These are phyloP conservation scores for Leccinum obscurum DNA, from an alignment of 768 basidiomycete species.

Conservation along the genomic window DNA sequence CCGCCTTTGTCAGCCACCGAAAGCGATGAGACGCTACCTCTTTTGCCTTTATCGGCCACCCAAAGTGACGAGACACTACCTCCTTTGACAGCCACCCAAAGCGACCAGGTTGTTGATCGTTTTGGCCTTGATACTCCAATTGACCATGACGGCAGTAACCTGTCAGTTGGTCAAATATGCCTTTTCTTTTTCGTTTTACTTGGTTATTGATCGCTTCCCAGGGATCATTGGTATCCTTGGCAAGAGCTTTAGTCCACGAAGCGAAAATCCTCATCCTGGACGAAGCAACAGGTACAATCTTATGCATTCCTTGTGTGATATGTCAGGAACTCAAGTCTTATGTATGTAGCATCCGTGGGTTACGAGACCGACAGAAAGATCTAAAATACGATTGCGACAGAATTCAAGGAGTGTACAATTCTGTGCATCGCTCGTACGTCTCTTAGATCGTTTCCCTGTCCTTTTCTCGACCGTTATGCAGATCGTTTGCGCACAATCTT, in stretches of 20 bases:
- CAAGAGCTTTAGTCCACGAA: constrained; percentile 86
- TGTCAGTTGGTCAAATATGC: constrained; percentile 60
- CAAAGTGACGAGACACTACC: constrained; percentile 37
- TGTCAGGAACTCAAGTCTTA: neutral
- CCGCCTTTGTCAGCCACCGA: constrained; percentile 35
- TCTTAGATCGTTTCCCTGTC: neutral
- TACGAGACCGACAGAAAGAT: constrained; percentile 90
- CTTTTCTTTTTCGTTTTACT: neutral
- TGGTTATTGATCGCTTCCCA: constrained; percentile 42
- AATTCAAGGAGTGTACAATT: constrained; percentile 83
- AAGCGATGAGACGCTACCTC: constrained; percentile 28
- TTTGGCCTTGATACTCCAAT: constrained; percentile 83
- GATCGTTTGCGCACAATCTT: constrained; percentile 88
- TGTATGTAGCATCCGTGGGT: constrained; percentile 69
- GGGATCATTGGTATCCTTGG: constrained; percentile 83
- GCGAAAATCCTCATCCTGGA: constrained; percentile 84
- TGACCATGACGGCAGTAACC: constrained; percentile 84
- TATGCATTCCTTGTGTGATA: neutral
- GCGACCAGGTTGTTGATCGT: constrained; percentile 44
- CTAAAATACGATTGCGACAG: constrained; percentile 82
- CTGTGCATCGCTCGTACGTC: constrained; percentile 83
- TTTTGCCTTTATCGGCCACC: constrained; percentile 33
- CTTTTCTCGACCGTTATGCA: constrained; percentile 25
- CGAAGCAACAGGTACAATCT: constrained; percentile 70
- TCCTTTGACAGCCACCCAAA: constrained; percentile 36